A percentile compares a stretch with the other conserved stretches of the same genome.
Evolutionary conservation across 1,139 yeast species (phyloP).

Genomic region (Hyphopichia buzzinii): DNA sequence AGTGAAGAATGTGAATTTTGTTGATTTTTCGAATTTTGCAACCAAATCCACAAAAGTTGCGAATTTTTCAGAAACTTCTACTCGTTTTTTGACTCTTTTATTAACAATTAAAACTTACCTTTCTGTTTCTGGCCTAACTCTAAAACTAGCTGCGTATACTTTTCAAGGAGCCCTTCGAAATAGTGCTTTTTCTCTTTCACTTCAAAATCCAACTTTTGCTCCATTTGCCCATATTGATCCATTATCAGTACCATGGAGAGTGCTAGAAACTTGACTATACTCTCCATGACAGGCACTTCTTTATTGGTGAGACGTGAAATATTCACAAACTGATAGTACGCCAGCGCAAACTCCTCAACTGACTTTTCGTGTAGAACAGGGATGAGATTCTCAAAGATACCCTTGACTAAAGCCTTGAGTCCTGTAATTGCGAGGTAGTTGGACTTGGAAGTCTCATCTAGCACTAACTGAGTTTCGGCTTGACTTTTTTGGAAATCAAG

Average conservation of each 20-base stretch:
- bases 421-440: not conserved
- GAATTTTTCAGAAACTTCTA: too few species aligned
- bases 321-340: constrained; percentile 2
- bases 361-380: constrained; percentile 1
- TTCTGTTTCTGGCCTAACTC: not conserved
- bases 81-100: too few species aligned
- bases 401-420: constrained; percentile 2
- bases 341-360: not conserved
- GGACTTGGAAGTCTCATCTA: not conserved
- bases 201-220: constrained; percentile 2
- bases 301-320: not conserved
- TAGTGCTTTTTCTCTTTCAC: constrained; percentile 1
- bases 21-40: too few species aligned
- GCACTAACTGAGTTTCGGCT: not conserved
- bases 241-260: not conserved
- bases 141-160: constrained; percentile 1
- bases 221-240: constrained; percentile 1
- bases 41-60: too few species aligned
- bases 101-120: not conserved
- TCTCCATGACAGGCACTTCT: not conserved
- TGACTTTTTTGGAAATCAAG: too few species aligned
- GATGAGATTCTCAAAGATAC: constrained; percentile 1
- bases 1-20: too few species aligned
- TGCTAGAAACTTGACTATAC: not conserved
- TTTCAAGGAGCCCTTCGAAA: constrained; percentile 3